Evolutionary conservation across 345 rosid genomes (phyloP), one percentile per base, ranked within the genome.

Genomic region (Brassica cretica): DNA sequence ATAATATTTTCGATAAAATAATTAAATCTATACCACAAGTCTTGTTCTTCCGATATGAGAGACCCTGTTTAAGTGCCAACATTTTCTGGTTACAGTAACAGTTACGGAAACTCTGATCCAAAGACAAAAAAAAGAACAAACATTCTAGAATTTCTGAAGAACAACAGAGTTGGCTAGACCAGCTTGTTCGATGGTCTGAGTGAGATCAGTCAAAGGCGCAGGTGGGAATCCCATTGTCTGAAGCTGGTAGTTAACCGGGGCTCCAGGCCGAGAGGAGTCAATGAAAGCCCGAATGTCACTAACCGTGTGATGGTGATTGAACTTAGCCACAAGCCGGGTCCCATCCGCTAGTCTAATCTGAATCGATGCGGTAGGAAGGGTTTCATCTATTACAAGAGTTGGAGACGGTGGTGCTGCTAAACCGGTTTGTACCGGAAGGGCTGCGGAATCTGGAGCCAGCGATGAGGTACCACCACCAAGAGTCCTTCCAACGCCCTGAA

Each of bases 161-260:
- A 95, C 86, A 25, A 95, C 99, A 10, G 98, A 89, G 84, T 93
- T 93, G 81, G 92, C 91, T 5, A 95, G 94, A 73, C 92, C 94
- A 3, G 96, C 97, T 83, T 88, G 82, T 80, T 90, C 91, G 71
- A 95, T 84, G 46, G 97, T 92, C 83, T 88, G 88, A 44, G 82
- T 63, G 37, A 76, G 81, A 82, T 92, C 95, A 5, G 82, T 60
- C 29, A 95, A 94, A 71, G 89, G 84, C 84, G 88, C 87, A 0
- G 99, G 99, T 63, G 99, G 98, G 80, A 95, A 95, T 16, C 98
- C 99, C 99, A 95, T 93, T 73, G 90, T 70, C 82, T 91, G 99
- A 81, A 95, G 89, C 63, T 87, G 98, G 82, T 93, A 95, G 70
- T 85, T 87, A 63, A 78, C 76, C 2, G 87, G 84, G 70, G 64